A percentile compares a stretch with the other conserved stretches of the same genome.
These are phyloP conservation scores for Lathyrus sativus DNA, from an alignment of 306 rosid genomes.

Conservation along the genomic window DNA sequence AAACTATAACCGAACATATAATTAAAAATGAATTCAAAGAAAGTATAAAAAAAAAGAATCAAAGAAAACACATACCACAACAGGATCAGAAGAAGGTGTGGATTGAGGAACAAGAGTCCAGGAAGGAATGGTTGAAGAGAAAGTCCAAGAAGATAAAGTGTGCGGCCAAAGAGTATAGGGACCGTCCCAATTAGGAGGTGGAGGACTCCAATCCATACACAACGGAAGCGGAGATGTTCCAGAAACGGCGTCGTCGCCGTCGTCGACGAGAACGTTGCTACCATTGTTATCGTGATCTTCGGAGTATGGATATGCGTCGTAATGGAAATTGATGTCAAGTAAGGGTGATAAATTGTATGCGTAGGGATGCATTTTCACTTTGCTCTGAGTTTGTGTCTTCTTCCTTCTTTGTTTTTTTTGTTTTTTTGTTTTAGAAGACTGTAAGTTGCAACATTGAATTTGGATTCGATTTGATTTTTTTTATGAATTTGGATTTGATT, in stretches of 20 bases:
- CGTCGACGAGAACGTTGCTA: neutral
- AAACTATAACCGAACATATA: conserved; percentile 53
- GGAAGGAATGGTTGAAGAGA: conserved; percentile 75
- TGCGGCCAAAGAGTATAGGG: conserved; percentile 72
- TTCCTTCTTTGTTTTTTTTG: neutral
- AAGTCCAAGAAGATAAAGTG: conserved; percentile 73
- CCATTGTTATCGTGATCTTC: neutral
- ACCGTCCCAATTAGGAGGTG: conserved; percentile 80
- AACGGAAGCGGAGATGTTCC: conserved; percentile 86
- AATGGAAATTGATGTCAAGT: conserved; percentile 45
- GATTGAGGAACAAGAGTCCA: conserved; percentile 64
- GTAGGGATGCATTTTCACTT: conserved; percentile 56
- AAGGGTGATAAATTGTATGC: conserved; percentile 50
- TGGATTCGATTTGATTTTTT: too few species aligned
- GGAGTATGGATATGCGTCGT: neutral
- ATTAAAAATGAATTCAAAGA: conserved; percentile 17
- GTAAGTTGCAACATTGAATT: too few species aligned
- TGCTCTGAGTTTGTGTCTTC: neutral
- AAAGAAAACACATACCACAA: conserved; percentile 50
- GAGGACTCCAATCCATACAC: conserved; percentile 92
- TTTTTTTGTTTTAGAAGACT: too few species aligned
- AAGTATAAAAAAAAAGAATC: neutral
- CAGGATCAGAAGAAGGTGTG: conserved; percentile 63
- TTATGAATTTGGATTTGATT: too few species aligned
- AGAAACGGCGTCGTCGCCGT: conserved; percentile 23